These are phyloP conservation scores for Glycine soja DNA, from an alignment of 306 rosid species.

Conservation along the genomic window DNA sequence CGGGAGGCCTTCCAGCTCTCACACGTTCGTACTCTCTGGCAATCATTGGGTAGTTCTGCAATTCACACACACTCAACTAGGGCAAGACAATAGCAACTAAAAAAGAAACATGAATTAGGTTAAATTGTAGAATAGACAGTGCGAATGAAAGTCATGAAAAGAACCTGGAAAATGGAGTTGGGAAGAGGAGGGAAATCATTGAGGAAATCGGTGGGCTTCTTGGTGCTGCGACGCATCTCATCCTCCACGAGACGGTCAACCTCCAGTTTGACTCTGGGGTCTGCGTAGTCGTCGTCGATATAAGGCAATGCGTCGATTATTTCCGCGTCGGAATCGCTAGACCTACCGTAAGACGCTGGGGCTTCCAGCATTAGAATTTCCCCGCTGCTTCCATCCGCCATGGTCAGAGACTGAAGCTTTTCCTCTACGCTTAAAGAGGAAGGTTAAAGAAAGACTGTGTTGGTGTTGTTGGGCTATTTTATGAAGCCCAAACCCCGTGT, in stretches of 20 bases:
- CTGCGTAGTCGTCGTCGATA: slow-evolving; percentile 87
- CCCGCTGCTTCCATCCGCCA: slow-evolving; percentile 56
- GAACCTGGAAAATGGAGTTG: slow-evolving; percentile 69
- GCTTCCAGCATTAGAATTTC: slow-evolving; percentile 84
- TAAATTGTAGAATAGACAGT: too few species aligned
- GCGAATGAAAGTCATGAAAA: too few species aligned
- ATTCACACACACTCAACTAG: slow-evolving; percentile 31
- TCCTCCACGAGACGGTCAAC: slow-evolving; percentile 91
- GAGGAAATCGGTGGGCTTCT: slow-evolving; percentile 88
- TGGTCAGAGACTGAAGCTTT: too few species aligned
- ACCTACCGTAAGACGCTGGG: slow-evolving; percentile 63
- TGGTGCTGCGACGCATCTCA: slow-evolving; percentile 91
- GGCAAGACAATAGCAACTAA: neutral
- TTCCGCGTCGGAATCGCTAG: slow-evolving; percentile 61
- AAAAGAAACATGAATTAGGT: too few species aligned
- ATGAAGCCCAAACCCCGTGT: too few species aligned
- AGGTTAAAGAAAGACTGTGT: too few species aligned
- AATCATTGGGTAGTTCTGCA: slow-evolving; percentile 85
- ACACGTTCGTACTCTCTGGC: slow-evolving; percentile 95
- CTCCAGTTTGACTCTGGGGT: slow-evolving; percentile 74
- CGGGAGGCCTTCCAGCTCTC: slow-evolving; percentile 87
- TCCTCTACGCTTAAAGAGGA: too few species aligned
- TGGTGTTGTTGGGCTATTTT: too few species aligned
- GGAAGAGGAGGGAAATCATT: slow-evolving; percentile 91
- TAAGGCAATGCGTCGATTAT: slow-evolving; percentile 90